A percentile compares a stretch with the other conserved stretches of the same genome.
phyloP scores from a whole-genome alignment of 768 basidiomycete genomes.

The Hericium rajendrae region DNA sequence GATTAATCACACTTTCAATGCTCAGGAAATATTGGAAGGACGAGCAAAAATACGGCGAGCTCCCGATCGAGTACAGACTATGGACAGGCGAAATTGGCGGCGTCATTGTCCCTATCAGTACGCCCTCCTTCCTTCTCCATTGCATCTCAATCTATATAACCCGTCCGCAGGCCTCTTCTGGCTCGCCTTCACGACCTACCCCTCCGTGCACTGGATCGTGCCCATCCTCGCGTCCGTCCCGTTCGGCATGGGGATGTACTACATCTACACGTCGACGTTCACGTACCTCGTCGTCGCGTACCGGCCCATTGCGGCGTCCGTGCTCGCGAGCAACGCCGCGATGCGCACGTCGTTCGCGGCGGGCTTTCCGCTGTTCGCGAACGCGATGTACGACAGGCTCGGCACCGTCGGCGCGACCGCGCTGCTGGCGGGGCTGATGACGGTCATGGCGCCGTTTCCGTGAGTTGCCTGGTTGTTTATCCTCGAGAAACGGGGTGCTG shows the following conservation, averaged over 20 bases:
- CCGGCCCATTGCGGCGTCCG: constrained; percentile 44
- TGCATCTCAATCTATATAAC: background rate
- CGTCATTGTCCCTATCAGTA: constrained; percentile 51
- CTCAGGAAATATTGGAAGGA: constrained; percentile 4
- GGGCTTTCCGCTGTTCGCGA: constrained; percentile 31
- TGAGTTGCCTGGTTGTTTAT: constrained; percentile 22
- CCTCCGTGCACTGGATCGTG: constrained; percentile 36
- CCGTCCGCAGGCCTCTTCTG: constrained; percentile 32
- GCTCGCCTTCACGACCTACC: constrained; percentile 46
- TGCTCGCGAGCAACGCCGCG: constrained; percentile 56
- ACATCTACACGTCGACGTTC: constrained; percentile 61
- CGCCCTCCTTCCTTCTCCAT: constrained; percentile 10
- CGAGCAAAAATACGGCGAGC: constrained; percentile 27
- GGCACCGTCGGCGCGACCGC: constrained; percentile 29
- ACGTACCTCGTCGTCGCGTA: constrained; percentile 46
- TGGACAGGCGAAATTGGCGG: constrained; percentile 63
- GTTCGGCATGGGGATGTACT: constrained; percentile 48
- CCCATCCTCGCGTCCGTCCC: constrained; percentile 36
- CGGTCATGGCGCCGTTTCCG: constrained; percentile 36
- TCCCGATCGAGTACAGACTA: constrained; percentile 60
- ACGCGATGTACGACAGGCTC: constrained; percentile 28
- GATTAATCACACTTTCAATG: no score
- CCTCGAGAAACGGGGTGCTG: background rate
- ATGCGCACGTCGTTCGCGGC: constrained; percentile 31
- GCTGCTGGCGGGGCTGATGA: constrained; percentile 31